Evolutionary conservation across 2,329 filamentous ascomycete species (phyloP).

Genomic region (Xylariaceae sp.): DNA sequence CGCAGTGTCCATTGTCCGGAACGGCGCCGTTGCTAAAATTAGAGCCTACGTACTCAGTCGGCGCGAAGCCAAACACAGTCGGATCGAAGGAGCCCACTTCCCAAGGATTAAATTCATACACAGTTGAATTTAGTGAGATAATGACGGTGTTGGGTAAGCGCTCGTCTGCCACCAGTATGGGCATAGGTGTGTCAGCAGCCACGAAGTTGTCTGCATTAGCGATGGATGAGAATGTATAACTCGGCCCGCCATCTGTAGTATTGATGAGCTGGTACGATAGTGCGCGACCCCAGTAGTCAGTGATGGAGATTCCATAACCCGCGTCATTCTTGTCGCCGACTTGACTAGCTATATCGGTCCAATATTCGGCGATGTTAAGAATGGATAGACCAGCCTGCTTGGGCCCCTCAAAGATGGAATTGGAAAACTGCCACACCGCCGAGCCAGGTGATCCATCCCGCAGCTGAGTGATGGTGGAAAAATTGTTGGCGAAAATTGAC

Average conservation of each 20-base stretch:
- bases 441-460: conserved; percentile 40
- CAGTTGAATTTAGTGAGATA: conserved; percentile 73
- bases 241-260: conserved; percentile 67
- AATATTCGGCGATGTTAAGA: conserved; percentile 58
- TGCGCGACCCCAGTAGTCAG: conserved; percentile 76
- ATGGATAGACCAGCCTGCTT: conserved; percentile 36
- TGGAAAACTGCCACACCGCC: conserved; percentile 45
- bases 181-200: conserved; percentile 70
- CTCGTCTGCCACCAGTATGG: conserved; percentile 73
- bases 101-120: conserved; percentile 80
- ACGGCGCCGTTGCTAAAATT: conserved; percentile 70
- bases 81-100: conserved; percentile 81
- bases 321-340: conserved; percentile 68
- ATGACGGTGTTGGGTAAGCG: conserved; percentile 66
- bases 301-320: conserved; percentile 69
- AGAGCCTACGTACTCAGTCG: conserved; percentile 73
- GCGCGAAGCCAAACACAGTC: conserved; percentile 72
- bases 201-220: conserved; percentile 66
- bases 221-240: conserved; percentile 78
- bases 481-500: conserved; percentile 77
- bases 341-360: conserved; percentile 59
- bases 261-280: conserved; percentile 76
- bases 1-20: conserved; percentile 62
- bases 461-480: conserved; percentile 62
- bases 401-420: conserved; percentile 45